phyloP scores from a whole-genome alignment of 495 filamentous ascomycete species.

The Amniculicola lignicola region DNA sequence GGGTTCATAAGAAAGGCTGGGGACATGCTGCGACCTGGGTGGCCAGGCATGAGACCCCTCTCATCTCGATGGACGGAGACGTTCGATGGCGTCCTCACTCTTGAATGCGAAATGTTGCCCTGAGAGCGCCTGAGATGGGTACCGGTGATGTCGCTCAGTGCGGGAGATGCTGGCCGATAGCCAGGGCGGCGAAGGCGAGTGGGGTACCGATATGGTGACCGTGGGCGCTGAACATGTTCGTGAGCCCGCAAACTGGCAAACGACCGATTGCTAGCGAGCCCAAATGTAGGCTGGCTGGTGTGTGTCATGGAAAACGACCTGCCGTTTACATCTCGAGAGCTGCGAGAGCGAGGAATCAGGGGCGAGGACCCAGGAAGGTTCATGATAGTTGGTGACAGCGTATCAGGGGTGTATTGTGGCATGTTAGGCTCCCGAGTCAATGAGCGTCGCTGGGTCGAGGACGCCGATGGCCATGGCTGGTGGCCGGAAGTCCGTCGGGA shows the following conservation, averaged over 20 bases:
- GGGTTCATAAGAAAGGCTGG: background rate
- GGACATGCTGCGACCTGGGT: constrained; percentile 4
- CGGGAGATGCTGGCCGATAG: constrained; percentile 62
- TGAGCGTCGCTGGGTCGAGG: constrained; percentile 18
- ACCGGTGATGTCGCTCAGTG: constrained; percentile 34
- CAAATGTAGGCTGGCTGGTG: constrained; percentile 49
- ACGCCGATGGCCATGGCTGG: constrained; percentile 27
- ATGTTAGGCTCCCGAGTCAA: constrained; percentile 23
- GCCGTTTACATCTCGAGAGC: constrained; percentile 36
- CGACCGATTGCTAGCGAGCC: constrained; percentile 52
- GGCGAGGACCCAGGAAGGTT: constrained; percentile 34
- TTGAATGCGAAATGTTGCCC: constrained; percentile 1
- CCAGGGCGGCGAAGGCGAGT: constrained; percentile 62
- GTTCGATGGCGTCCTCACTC: constrained; percentile 11
- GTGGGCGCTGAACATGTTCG: constrained; percentile 50
- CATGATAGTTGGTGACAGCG: constrained; percentile 26
- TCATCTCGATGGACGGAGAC: constrained; percentile 21
- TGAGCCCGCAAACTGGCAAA: constrained; percentile 50
- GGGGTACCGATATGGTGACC: constrained; percentile 62
- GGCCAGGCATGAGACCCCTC: background rate
- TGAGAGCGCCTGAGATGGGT: constrained; percentile 9
- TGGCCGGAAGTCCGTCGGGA: constrained; percentile 22
- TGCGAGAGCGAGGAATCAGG: constrained; percentile 32
- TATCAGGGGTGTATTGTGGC: constrained; percentile 28
- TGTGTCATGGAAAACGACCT: constrained; percentile 59